Conservation (phyloP, 2,329 filamentous ascomycete genomes). For the Zasmidium angulare region DNA sequence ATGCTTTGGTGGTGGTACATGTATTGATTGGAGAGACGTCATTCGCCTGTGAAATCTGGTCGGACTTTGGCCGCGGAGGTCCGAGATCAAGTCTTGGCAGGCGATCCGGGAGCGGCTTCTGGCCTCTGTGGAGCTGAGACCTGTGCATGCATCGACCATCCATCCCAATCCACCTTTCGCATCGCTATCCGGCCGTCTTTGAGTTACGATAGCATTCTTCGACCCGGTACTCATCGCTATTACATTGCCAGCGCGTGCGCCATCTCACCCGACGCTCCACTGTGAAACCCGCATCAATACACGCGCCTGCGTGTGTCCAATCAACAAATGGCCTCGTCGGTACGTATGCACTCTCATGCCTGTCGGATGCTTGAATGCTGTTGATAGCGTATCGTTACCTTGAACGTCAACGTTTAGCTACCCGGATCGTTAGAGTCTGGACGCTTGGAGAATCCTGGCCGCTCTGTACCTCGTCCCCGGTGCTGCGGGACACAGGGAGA, state of each 20-base stretch:
- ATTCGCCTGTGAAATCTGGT: neutral
- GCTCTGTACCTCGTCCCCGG: neutral
- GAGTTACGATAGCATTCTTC: too few species aligned
- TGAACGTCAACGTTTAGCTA: neutral
- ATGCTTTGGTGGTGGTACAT: too few species aligned
- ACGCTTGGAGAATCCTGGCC: neutral
- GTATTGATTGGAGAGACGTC: neutral
- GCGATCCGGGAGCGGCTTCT: neutral
- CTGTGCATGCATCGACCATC: too few species aligned
- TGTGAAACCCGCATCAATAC: neutral
- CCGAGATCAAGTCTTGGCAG: conserved; percentile 3
- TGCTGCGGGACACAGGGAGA: neutral
- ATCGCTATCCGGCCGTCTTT: neutral
- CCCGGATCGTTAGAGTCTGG: too few species aligned
- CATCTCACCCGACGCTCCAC: neutral
- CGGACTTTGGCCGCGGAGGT: conserved; percentile 7
- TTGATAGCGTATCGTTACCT: neutral
- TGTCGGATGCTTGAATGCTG: neutral
- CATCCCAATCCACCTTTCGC: too few species aligned
- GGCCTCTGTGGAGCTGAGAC: too few species aligned
- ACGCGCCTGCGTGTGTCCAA: neutral
- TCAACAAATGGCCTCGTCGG: neutral
- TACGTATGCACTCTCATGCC: neutral
- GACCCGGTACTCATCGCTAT: neutral
- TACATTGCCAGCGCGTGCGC: neutral